These are phyloP conservation scores for Venturiaceae sp. DNA, from an alignment of 2,329 filamentous ascomycete species.

Conservation along the genomic window DNA sequence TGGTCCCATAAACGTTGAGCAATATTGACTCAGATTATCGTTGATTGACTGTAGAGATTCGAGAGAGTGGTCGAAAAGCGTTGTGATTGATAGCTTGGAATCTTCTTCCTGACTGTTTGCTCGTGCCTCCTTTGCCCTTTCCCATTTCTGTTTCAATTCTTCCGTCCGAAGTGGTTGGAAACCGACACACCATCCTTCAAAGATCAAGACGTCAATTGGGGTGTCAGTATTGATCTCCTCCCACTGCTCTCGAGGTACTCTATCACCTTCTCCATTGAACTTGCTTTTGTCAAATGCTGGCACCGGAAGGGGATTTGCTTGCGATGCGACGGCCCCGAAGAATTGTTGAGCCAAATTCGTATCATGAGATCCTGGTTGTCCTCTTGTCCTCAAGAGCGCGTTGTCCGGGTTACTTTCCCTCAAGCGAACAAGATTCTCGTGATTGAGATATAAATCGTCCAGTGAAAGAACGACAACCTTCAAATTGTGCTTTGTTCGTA, in stretches of 20 bases:
- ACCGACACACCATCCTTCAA: conserved; percentile 88
- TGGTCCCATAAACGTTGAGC: conserved; percentile 5
- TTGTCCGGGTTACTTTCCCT: conserved; percentile 59
- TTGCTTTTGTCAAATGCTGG: neutral
- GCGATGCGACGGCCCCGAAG: conserved; percentile 23
- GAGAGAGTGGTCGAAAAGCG: neutral
- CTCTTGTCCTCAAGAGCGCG: conserved; percentile 67
- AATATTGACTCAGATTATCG: conserved; percentile 3
- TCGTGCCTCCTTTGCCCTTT: conserved; percentile 11
- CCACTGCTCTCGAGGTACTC: neutral
- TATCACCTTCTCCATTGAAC: conserved; percentile 1
- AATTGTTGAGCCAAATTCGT: conserved; percentile 48
- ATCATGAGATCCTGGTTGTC: conserved; percentile 79
- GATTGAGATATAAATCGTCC: conserved; percentile 81
- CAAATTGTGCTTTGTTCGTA: conserved; percentile 14
- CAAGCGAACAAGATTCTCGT: conserved; percentile 56
- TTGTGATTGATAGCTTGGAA: neutral
- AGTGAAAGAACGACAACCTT: conserved; percentile 32
- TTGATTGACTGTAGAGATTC: neutral
- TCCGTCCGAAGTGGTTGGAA: conserved; percentile 58
- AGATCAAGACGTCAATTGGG: conserved; percentile 55
- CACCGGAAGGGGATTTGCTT: conserved; percentile 22
- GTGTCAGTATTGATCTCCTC: conserved; percentile 34
- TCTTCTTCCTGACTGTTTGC: neutral
- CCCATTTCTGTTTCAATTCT: conserved; percentile 44